phyloP scores from a whole-genome alignment of 2,329 filamentous ascomycete species.

The Pestalotiopsis sp. region DNA sequence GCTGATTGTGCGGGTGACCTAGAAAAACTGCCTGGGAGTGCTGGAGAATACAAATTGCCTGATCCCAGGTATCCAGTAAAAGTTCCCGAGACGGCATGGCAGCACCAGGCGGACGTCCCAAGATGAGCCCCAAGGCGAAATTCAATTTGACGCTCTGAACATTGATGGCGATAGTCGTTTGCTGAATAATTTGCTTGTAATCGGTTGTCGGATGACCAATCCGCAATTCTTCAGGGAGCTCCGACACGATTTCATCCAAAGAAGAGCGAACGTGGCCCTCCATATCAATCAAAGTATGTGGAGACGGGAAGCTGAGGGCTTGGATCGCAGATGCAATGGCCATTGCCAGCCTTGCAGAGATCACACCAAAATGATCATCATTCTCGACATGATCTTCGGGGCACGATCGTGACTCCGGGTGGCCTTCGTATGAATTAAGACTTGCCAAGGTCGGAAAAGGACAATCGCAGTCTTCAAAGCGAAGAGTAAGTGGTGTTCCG shows the following conservation, averaged over 20 bases:
- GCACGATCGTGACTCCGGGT: not conserved
- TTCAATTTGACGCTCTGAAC: not conserved
- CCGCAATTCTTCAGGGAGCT: not conserved
- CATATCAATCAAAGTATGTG: not conserved
- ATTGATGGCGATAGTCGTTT: not conserved
- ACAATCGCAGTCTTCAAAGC: not conserved
- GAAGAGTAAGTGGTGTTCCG: not conserved
- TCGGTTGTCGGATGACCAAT: not conserved
- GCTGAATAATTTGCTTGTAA: not conserved
- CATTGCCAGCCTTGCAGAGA: not conserved
- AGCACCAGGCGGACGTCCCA: not conserved
- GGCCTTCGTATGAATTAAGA: not conserved
- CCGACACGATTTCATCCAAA: not conserved
- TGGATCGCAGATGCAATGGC: not conserved
- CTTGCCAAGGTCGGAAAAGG: not conserved
- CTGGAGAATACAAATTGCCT: not conserved
- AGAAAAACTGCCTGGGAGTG: not conserved
- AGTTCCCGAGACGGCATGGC: not conserved
- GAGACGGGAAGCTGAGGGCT: not conserved
- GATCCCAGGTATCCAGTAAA: not conserved
- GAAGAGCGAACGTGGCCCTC: not conserved
- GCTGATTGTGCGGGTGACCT: not conserved
- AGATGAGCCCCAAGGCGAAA: not conserved
- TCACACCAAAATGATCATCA: not conserved
- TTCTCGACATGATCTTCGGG: not conserved